Conservation (phyloP, 164 flowering plant genomes). For the Cinnamomum micranthum region DNA sequence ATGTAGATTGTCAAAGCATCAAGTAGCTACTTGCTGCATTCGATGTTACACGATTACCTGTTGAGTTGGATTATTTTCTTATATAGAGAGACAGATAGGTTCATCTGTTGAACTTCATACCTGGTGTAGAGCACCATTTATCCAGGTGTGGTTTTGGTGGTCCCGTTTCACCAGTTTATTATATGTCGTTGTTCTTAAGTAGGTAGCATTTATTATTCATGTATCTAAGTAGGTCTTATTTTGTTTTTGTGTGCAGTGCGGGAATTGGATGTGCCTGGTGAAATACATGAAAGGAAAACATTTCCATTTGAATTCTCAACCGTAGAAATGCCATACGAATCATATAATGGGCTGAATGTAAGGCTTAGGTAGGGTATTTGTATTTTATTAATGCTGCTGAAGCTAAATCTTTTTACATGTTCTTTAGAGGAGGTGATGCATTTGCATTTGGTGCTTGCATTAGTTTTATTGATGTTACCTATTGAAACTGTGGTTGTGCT, state of each 20-base stretch:
- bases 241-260: slow-evolving; percentile 54
- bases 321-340: slow-evolving; percentile 97
- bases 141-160: slow-evolving; percentile 2
- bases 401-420: not conserved
- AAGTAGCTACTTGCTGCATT: too few relatives aligned
- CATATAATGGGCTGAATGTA: slow-evolving; percentile 93
- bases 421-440: not conserved
- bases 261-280: slow-evolving; percentile 97
- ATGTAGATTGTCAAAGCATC: too few relatives aligned
- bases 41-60: too few relatives aligned
- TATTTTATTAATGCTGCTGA: not conserved
- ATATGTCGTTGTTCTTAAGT: not conserved
- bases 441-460: not conserved
- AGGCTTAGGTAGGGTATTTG: slow-evolving; percentile 68
- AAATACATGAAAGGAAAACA: slow-evolving; percentile 84
- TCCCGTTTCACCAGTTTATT: not conserved
- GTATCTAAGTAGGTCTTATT: not conserved
- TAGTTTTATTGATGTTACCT: too few relatives aligned
- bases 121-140: not conserved
- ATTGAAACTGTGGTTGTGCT: too few relatives aligned
- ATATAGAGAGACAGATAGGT: too few relatives aligned
- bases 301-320: slow-evolving; percentile 95
- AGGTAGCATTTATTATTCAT: too few relatives aligned
- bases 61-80: too few relatives aligned
- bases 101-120: too few relatives aligned